Evolutionary conservation across 805 yeast genomes (phyloP).

Genomic region (Wickerhamiella spandovensis): DNA sequence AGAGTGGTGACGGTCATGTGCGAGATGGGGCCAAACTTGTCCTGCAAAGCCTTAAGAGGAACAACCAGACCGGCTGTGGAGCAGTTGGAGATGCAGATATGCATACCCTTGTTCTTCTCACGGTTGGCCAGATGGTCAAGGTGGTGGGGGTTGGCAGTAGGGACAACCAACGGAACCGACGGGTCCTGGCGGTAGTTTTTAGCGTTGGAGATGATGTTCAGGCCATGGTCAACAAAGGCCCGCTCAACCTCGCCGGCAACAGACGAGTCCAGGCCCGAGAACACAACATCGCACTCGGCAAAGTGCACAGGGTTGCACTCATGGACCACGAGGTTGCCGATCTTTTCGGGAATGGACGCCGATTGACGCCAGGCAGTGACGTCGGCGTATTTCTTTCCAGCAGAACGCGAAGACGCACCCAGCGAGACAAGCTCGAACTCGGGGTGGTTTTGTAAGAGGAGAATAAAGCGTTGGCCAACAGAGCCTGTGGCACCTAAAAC

Average conservation of each 20-base stretch:
- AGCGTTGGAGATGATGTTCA: constrained; percentile 84
- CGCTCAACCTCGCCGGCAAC: constrained; percentile 87
- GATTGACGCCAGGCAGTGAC: constrained; percentile 96
- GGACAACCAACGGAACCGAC: constrained; percentile 86
- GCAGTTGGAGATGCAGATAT: constrained; percentile 93
- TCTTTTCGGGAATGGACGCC: constrained; percentile 55
- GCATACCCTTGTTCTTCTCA: constrained; percentile 47
- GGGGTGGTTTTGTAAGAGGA: constrained; percentile 75
- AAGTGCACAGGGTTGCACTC: constrained; percentile 71
- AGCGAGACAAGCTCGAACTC: constrained; percentile 71
- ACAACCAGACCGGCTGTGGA: constrained; percentile 97
- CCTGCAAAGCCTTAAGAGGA: constrained; percentile 88
- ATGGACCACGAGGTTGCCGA: constrained; percentile 48
- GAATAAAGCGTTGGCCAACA: constrained; percentile 91
- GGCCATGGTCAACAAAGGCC: constrained; percentile 67
- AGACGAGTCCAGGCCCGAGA: constrained; percentile 88
- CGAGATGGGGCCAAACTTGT: constrained; percentile 80
- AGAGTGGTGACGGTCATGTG: constrained; percentile 78
- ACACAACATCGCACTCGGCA: constrained; percentile 83
- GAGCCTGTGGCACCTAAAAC: constrained; percentile 97
- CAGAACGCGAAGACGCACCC: constrained; percentile 90
- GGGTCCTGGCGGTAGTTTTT: constrained; percentile 84
- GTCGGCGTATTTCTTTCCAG: constrained; percentile 73
- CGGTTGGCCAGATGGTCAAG: constrained; percentile 50
- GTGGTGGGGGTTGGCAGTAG: constrained; percentile 89